Base-by-base conservation (phyloP, 441 rosid species). In the Raphanus hybrid region DNA sequence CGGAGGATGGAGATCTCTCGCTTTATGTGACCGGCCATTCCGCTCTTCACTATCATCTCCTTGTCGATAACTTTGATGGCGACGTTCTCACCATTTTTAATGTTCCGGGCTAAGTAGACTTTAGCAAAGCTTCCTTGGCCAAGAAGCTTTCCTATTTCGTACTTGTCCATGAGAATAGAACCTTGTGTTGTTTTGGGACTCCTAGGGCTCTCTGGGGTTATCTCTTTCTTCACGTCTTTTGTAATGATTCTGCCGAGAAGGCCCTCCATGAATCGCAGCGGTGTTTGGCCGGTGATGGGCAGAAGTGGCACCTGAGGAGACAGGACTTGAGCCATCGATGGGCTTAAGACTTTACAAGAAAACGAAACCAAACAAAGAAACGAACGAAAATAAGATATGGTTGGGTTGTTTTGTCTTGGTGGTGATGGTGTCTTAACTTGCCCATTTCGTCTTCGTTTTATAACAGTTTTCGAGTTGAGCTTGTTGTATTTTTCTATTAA, bases 31-130 rank as follows among this genome's bases (percentile, higher is more conserved):
- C 61, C 61, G 1, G 61, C 61, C 61, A 55, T 16, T 55, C 61
- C 61, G 29, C 61, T 55, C 5, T 55, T 55, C 61, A 55, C 61
- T 6, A 76, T 78, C 86, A 80, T 87, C 75, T 89, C 85, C 83
- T 92, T 94, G 82, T 88, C 86, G 27, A 94, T 87, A 34, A 91
- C 83, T 77, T 94, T 94, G 57, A 94, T 67, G 60, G 99, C 99
- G 0, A 91, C 99, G 71, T 92, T 85, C 52, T 85, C 90, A 0
- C 94, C 93, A 1, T 85, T 74, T 0, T 69, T 63, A 55, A 55
- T 55, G 61, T 55, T 55, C 4, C 29, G 5, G 12, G 61, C 61
- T 55, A 55, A 55, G 12, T 55, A 55, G 61, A 55, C 61, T 55
- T 55, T 55, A 18, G 61, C 61, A 5, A 55, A 55, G 61, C 61